A percentile compares a stretch with the other conserved stretches of the same genome.
phyloP scores from a whole-genome alignment of 257 asterid genomes.

The Ocimum tenuiflorum region DNA sequence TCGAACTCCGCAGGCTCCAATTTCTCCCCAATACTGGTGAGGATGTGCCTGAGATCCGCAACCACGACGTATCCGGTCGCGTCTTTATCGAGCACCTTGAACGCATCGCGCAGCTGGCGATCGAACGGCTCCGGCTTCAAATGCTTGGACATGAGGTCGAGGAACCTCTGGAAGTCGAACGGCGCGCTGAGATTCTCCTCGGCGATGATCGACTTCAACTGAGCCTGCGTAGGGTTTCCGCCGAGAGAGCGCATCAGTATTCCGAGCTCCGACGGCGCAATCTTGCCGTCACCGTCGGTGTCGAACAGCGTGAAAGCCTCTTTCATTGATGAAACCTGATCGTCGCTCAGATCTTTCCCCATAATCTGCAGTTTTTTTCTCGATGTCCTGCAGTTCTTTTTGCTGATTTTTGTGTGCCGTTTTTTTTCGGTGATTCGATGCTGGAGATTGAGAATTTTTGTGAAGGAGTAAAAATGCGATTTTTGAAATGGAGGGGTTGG shows the following conservation, averaged over 20 bases:
- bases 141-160: too few relatives aligned
- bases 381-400: background rate
- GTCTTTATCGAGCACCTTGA: too few relatives aligned
- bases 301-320: slow-evolving; percentile 92
- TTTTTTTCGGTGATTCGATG: background rate
- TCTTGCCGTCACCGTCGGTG: slow-evolving; percentile 90
- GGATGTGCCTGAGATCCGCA: too few relatives aligned
- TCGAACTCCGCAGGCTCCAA: too few relatives aligned
- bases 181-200: slow-evolving; percentile 66
- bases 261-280: slow-evolving; percentile 83
- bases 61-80: too few relatives aligned
- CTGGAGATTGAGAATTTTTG: slow-evolving; percentile 7
- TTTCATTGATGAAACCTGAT: slow-evolving; percentile 76
- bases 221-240: slow-evolving; percentile 95
- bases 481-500: slow-evolving; percentile 19
- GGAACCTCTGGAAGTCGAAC: too few relatives aligned
- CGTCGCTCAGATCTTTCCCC: slow-evolving; percentile 94
- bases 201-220: slow-evolving; percentile 58
- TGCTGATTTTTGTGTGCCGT: background rate
- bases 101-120: too few relatives aligned
- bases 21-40: too few relatives aligned
- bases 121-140: too few relatives aligned
- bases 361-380: slow-evolving; percentile 20
- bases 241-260: slow-evolving; percentile 91
- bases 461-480: background rate